Evolutionary conservation across 495 filamentous ascomycete genomes (phyloP), one percentile per base, ranked within the genome.

Genomic region (Penicillium ucsense): DNA sequence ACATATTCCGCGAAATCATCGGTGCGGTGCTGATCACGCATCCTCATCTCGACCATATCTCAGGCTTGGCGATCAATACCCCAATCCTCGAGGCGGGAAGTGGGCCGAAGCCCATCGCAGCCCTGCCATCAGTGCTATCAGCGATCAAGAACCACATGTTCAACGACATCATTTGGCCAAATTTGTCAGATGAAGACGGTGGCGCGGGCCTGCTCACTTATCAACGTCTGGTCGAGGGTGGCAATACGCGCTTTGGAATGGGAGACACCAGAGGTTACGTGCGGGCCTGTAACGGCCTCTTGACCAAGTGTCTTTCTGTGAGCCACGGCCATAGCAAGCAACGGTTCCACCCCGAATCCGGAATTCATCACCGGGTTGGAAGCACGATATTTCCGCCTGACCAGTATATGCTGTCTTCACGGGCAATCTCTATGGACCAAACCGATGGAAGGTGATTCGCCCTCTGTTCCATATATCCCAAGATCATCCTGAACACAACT

Each of bases 101-200:
- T 38, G 78, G 78, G 9, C 86, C 88, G 5, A 98, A 96, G 61
- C 74, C 82, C 20, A 67, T 98, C 7, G 88, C 89, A 4, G 92
- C 85, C 6, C 67, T 96, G 3, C 89, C 90, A 0, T 82, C 79
- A 11, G 91, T 89, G 33, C 88, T 98, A 38, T 72, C 83, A 9
- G 89, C 90, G 3, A 80, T 98, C 61, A 95, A 95, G 59, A 79
- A 74, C 7, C 89, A 98, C 64, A 85, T 98, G 47, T 98, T 97
- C 71, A 98, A 98, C 67, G 89, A 95, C 59, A 65, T 96, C 38
- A 94, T 98, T 43, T 98, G 94, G 94, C 92, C 92, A 0, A 98
- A 98, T 54, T 71, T 98, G 33, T 92, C 89, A 1, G 89, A 97
- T 64, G 94, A 98, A 68, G 89, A 94, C 62, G 88, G 88, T 31